Percentiles rank a stretch among this genome's conserved stretches.
phyloP scores from a whole-genome alignment of 768 basidiomycete species.

The Cubamyces sp. region DNA sequence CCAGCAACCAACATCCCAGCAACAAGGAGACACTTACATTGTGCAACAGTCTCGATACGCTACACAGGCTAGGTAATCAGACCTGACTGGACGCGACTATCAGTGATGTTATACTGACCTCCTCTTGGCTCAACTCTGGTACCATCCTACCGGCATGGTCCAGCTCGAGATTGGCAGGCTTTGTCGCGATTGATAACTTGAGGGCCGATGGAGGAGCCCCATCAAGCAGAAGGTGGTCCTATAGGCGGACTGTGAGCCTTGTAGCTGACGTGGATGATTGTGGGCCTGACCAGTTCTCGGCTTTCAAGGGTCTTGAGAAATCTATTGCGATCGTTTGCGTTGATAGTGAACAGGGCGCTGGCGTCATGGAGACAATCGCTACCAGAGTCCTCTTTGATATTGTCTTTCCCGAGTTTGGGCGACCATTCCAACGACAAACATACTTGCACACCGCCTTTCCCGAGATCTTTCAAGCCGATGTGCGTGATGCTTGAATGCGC shows the following conservation, averaged over 20 bases:
- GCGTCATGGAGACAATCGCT: slow-evolving; percentile 22
- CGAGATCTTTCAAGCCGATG: background rate
- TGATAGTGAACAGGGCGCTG: slow-evolving; percentile 44
- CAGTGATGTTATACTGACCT: slow-evolving; percentile 17
- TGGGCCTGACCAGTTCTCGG: slow-evolving; percentile 49
- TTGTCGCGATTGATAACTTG: slow-evolving; percentile 29
- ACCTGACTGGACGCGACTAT: background rate
- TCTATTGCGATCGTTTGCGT: slow-evolving; percentile 36
- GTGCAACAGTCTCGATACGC: slow-evolving; percentile 31
- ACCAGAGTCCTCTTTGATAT: background rate
- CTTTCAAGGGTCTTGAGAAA: slow-evolving; percentile 47
- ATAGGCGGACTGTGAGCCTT: slow-evolving; percentile 13
- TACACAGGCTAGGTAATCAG: background rate
- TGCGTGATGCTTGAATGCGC: slow-evolving; percentile 42
- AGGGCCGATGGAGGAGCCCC: background rate
- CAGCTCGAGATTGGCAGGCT: slow-evolving; percentile 28
- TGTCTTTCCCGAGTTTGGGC: slow-evolving; percentile 25
- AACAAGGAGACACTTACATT: slow-evolving; percentile 23
- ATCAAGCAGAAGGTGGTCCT: background rate
- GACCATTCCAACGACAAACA: slow-evolving; percentile 2
- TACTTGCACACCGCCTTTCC: background rate
- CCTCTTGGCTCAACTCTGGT: slow-evolving; percentile 21
- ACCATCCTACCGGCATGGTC: slow-evolving; percentile 27
- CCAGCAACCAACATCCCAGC: background rate
- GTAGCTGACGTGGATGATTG: background rate